Evolutionary conservation across 768 basidiomycete species (phyloP).

Genomic region (Kwoniella dendrophila): DNA sequence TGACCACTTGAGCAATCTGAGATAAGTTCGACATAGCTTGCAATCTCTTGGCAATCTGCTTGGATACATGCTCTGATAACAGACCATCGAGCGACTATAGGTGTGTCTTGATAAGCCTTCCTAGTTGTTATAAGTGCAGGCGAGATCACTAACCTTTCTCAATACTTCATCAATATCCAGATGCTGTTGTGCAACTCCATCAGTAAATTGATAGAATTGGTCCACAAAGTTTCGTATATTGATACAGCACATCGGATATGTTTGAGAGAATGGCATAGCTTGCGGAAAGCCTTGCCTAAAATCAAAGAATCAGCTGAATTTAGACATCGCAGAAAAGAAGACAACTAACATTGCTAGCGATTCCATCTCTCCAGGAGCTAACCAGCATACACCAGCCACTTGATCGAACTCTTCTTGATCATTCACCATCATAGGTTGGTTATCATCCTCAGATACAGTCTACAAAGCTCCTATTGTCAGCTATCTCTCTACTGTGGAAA

Average conservation of each 20-base stretch:
- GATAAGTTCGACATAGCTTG: constrained; percentile 75
- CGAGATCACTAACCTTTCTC: constrained; percentile 66
- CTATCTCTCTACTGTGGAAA: background rate
- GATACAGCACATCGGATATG: constrained; percentile 92
- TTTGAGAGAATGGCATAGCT: constrained; percentile 88
- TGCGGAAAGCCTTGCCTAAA: constrained; percentile 68
- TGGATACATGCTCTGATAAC: constrained; percentile 68
- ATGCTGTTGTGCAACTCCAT: constrained; percentile 89
- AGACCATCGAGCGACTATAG: constrained; percentile 80
- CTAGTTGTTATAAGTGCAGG: background rate
- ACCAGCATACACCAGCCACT: constrained; percentile 80
- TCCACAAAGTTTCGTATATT: constrained; percentile 87
- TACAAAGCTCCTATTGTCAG: constrained; percentile 50
- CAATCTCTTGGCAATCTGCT: constrained; percentile 73
- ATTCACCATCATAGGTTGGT: constrained; percentile 76
- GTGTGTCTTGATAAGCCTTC: background rate
- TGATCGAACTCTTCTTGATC: constrained; percentile 66
- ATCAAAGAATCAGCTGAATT: constrained; percentile 9
- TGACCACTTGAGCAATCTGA: constrained; percentile 88
- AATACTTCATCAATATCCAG: constrained; percentile 88
- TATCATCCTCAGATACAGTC: constrained; percentile 85
- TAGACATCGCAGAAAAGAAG: background rate
- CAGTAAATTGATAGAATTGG: constrained; percentile 94
- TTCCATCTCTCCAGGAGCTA: constrained; percentile 68
- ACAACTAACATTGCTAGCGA: constrained; percentile 56